phyloP scores from a whole-genome alignment of 306 rosid species.

The Quercus ilex region DNA sequence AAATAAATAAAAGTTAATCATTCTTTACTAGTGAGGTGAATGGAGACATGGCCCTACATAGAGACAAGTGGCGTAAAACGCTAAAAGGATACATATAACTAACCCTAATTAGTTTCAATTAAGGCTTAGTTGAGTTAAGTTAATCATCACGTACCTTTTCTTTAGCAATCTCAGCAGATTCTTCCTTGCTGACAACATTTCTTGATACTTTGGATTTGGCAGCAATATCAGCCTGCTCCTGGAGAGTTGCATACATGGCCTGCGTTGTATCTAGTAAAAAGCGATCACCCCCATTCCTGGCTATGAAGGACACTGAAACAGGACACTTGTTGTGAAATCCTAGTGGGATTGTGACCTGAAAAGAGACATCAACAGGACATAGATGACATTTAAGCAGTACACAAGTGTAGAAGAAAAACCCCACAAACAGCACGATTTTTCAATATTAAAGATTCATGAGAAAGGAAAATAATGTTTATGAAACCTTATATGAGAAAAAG shows the following conservation, averaged over 20 bases:
- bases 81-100: background rate
- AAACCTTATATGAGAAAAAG: background rate
- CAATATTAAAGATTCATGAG: background rate
- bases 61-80: background rate
- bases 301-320: conserved; percentile 82
- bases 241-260: conserved; percentile 57
- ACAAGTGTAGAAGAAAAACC: background rate
- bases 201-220: conserved; percentile 58
- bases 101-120: background rate
- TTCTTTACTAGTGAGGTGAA: conserved; percentile 1
- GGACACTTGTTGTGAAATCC: conserved; percentile 78
- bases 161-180: conserved; percentile 87
- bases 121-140: background rate
- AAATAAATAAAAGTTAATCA: background rate
- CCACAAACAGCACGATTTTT: background rate
- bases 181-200: conserved; percentile 61
- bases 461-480: background rate
- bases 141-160: conserved; percentile 57
- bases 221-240: conserved; percentile 79
- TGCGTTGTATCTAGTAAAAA: conserved; percentile 79
- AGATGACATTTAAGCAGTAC: conserved; percentile 1
- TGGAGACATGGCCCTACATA: background rate
- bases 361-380: conserved; percentile 17
- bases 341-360: conserved; percentile 85
- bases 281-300: conserved; percentile 94